Base-by-base conservation (phyloP, 495 filamentous ascomycete species). In the Hypoxylon lenormandii region DNA sequence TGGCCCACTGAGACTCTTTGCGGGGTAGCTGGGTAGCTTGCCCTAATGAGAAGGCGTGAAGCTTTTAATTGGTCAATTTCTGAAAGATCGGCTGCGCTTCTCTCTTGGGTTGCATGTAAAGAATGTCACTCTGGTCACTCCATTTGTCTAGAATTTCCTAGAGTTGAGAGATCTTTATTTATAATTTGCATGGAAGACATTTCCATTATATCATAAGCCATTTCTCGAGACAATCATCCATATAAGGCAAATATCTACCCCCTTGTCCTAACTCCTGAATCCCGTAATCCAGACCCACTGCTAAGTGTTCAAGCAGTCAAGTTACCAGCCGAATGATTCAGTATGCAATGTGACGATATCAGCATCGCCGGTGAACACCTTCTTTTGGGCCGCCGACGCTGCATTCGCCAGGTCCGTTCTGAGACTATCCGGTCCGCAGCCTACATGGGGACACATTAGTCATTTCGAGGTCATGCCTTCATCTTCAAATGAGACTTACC, bases 281-380 rank as follows among this genome's bases (percentile, higher is more conserved):
- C 5, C 1, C 12, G 5, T 21, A 49, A 12, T 28, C 21, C 12
- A 28, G 16, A 47, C 22, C 13, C 33, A 15, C 13, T 12, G 19
- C 12, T 54, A 21, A 1, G 16, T 54, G 11, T 56, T 19, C 3
- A n/a, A n/a, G n/a, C n/a, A n/a, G n/a, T n/a, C 8, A 16, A 1
- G 42, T 65, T 53, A 75, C 73, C 73, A 75, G 3, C 73, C 73
- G 43, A 75, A 75, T 23, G 70, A 91, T 78, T 93, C 91, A 7
- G 89, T 86, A 79, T 93, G 91, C 67, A 93, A 69, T 70, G 88
- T 90, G 43, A 93, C 82, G 78, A 92, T 90, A 59, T 92, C 89
- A 16, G 56, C 53, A 12, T 82, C 79, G 37, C 85, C 84, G 6
- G 68, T 75, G 79, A 87, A 82, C 3, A 93, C 88, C 55, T 81